Evolutionary conservation across 257 asterid genomes (phyloP).

Genomic region (Knoxia roxburghii): DNA sequence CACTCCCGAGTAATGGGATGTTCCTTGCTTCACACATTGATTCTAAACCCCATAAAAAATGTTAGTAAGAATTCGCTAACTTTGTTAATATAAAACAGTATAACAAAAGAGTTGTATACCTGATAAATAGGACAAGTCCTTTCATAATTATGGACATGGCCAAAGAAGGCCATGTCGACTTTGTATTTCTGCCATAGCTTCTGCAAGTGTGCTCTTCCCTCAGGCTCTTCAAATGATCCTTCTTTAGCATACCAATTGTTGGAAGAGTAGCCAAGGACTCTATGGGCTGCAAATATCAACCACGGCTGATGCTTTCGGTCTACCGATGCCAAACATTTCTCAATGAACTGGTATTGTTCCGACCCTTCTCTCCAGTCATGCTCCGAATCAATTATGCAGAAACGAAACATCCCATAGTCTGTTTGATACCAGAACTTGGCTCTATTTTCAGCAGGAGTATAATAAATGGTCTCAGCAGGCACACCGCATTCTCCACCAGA

Average conservation of each 20-base stretch:
- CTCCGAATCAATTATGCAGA: conserved; percentile 38
- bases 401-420: conserved; percentile 42
- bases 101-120: conserved; percentile 14
- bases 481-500: conserved; percentile 59
- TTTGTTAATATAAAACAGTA: background rate
- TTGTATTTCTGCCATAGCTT: conserved; percentile 43
- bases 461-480: conserved; percentile 45
- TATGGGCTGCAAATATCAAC: conserved; percentile 44
- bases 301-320: conserved; percentile 40
- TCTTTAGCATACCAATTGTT: conserved; percentile 26
- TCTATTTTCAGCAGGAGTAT: conserved; percentile 41
- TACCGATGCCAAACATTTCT: conserved; percentile 33
- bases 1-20: conserved; percentile 44
- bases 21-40: conserved; percentile 43
- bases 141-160: conserved; percentile 46
- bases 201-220: conserved; percentile 44
- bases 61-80: too few relatives aligned
- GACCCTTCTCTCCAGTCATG: conserved; percentile 44
- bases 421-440: conserved; percentile 49
- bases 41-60: conserved; percentile 26
- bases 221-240: conserved; percentile 46
- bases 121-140: conserved; percentile 43
- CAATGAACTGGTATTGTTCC: conserved; percentile 36
- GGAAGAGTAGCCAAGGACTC: conserved; percentile 44
- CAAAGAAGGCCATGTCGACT: conserved; percentile 42